Evolutionary conservation across 495 filamentous ascomycete species (phyloP), one percentile per base, ranked within the genome.

Genomic region (Penicillium macrosclerotiorum): DNA sequence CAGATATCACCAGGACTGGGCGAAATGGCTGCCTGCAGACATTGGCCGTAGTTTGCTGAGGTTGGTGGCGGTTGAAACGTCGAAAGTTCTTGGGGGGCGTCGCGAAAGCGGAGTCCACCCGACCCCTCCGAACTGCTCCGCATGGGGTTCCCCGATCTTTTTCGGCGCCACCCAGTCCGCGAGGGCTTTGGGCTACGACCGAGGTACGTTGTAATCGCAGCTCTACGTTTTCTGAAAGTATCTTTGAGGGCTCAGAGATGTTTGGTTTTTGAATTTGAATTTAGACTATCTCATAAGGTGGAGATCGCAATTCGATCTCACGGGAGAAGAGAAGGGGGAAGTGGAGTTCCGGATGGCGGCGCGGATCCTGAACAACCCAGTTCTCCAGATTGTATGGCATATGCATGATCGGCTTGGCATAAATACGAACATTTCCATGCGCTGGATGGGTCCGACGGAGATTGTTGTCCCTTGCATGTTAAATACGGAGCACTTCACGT

Each of bases 101-200:
- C 48, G 51, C 47, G 57, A 60, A 62, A 63, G 49, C 59, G 52
- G 52, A 62, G 64, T 54, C 55, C 29, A 47, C 43, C 48, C 42
- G 37, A 45, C 45, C 52, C 47, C 57, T 62, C 68, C 68, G 68
- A 58, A 39, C 65, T 60, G 50, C 65, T 69, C 68, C 65, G 65
- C 59, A 63, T 63, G 53, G 51, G 54, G 59, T 45, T 50, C 45
- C 53, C 42, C 45, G 33, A 48, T 38, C 50, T 20, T 52, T 39
- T 52, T 49, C 44, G 38, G 42, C 33, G 36, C 48, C 47, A 31
- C 32, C 8, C 6, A 36, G 18, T 9, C 8, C 31, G 11, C 18
- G 34, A 22, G 27, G 40, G 34, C 23, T 25, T 33, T 12, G 19
- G 37, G 29, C 19, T 24, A n/a, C 17, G 48, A 53, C 51, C 46